Base-by-base conservation (phyloP, 371 early-diverging fungal genomes). In the Rhizopus delemar region DNA sequence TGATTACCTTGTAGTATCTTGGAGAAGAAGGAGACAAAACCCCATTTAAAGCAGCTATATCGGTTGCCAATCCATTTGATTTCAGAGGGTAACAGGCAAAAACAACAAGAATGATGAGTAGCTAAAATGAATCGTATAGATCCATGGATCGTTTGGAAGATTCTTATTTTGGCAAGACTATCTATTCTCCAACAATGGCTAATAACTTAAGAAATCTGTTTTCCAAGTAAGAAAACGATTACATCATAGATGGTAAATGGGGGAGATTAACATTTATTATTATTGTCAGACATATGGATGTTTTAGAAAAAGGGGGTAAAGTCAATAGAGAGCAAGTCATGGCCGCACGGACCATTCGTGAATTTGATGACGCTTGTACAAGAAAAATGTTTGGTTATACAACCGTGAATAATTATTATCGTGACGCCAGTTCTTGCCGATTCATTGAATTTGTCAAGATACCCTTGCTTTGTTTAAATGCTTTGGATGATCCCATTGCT, bases 401-500 rank as follows among this genome's bases (percentile, higher is more conserved):
- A 7, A 88, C 90, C 51, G 91, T 90, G 12, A 73, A 88, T 59
- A 93, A 94, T 60, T 97, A 95, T 69, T 97, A 97, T 69, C 75
- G 85, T 15, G 83, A 86, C 59, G 92, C 88, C 11, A 90, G 90
- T 38, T 88, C 83, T 8, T 84, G 83, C 11, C 90, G 88, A 38
- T 89, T 82, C 28, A 76, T 97, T 52, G 83, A 88, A 3, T 75
- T 82, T 55, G 90, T 93, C 34, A 75, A 83, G 13, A 73, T 91
- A 12, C 95, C 95, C 15, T 78, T 92, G 54, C 72, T 96, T 11
- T 91, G 93, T 66, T 71, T 95, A 28, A 91, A 88, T 51, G 89
- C 97, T 15, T 57, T 87, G 56, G 98, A 98, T 74, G 99, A 99
- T 74, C 98, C 98, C 5, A 89, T 99, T 66, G 88, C 93, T 7